phyloP scores from a whole-genome alignment of 306 rosid species.

The Cucurbita moschata region DNA sequence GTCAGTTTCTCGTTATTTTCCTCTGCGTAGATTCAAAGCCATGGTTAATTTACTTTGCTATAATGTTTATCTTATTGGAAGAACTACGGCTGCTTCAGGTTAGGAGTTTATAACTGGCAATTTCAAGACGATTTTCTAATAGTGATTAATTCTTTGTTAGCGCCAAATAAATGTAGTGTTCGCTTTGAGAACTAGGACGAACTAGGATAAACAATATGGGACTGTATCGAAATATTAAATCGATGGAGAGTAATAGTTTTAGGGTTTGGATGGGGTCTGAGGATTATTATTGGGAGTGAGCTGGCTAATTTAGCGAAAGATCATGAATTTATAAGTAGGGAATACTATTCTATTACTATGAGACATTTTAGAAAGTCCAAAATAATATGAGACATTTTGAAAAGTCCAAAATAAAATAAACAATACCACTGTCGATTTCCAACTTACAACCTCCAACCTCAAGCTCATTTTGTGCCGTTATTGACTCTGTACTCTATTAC shows the following conservation, averaged over 20 bases:
- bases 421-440: too few relatives aligned
- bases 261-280: not conserved
- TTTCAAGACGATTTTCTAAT: too few relatives aligned
- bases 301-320: too few relatives aligned
- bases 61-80: not conserved
- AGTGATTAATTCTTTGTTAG: not conserved
- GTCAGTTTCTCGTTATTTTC: not conserved
- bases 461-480: too few relatives aligned
- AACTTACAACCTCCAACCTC: not conserved
- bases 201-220: not conserved
- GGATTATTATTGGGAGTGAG: too few relatives aligned
- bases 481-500: too few relatives aligned
- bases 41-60: not conserved
- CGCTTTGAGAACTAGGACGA: not conserved
- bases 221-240: not conserved
- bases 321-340: too few relatives aligned
- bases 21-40: not conserved
- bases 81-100: not conserved
- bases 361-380: too few relatives aligned
- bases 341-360: too few relatives aligned
- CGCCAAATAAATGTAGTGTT: not conserved
- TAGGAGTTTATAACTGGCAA: too few relatives aligned
- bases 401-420: too few relatives aligned
- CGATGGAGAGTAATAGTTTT: not conserved
- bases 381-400: too few relatives aligned